Evolutionary conservation across 306 rosid genomes (phyloP), one percentile per base, ranked within the genome.

Genomic region (Acacia crassicarpa): DNA sequence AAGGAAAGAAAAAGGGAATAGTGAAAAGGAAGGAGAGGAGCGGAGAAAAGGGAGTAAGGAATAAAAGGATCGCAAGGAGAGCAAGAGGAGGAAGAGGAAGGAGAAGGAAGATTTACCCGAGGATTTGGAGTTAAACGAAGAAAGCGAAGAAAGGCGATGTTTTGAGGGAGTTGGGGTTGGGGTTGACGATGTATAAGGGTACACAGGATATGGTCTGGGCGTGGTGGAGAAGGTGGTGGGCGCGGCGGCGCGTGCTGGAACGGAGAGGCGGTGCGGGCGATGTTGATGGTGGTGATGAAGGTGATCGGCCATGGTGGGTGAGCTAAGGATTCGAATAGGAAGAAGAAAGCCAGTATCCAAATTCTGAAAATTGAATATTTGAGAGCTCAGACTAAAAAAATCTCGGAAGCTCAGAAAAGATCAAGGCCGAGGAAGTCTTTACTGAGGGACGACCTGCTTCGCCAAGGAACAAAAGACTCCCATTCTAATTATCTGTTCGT

Each of bases 1-100:
- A 35, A 92, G 91, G 84, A 94, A 94, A 59, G 94, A 87, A 61
- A 91, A 93, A 49, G 91, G 94, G 86, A 90, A 92, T 20, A 89
- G 90, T n/a, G 92, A 72, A 66, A 89, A 93, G 0, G 95, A 93
- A 81, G 94, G 94, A 17, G 97, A 91, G 4, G 98, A 90, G 53
- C 97, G 95, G 54, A 91, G 92, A 77, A 91, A 91, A 27, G 94
- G 97, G 67, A 91, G 93, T 30, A 93, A 87, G 43, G 94, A 90
- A 40, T 89, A 91, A 56, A 91, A 90, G 41, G 97, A 91, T 12
- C 93, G 94, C 6, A 92, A 91, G 35, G 97, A 91, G 84, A 91
- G 69, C 45, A 94, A 94, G 7, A 92, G 89, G 75, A 94, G 82
- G 82, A 92, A 76, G 78, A 90, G 92, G 74, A 88, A 87, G 33